phyloP scores from a whole-genome alignment of 805 yeast genomes.

The Wickerhamiella domercqiae region DNA sequence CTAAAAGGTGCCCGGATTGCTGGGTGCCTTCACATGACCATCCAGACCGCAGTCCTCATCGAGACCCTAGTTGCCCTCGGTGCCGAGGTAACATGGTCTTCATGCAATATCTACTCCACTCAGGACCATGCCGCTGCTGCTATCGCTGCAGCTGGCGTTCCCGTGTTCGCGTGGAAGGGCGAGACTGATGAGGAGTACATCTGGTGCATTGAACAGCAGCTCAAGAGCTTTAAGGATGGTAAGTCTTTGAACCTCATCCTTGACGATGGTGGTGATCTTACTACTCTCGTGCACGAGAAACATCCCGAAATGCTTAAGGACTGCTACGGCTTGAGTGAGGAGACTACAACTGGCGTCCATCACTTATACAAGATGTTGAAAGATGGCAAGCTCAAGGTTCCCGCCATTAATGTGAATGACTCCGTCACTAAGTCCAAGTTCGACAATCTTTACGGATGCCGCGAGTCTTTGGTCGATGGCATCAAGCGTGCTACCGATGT shows the following conservation, averaged over 20 bases:
- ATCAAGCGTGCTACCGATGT: constrained; percentile 99
- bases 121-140: constrained; percentile 99
- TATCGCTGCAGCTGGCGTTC: constrained; percentile 97
- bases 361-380: constrained; percentile 92
- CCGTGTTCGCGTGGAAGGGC: constrained; percentile 99
- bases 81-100: constrained; percentile 99
- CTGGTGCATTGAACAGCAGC: constrained; percentile 99
- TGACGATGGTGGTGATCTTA: constrained; percentile 99
- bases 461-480: constrained; percentile 97
- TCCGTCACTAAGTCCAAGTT: constrained; percentile 98
- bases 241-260: constrained; percentile 90
- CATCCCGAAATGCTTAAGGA: constrained; percentile 93
- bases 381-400: constrained; percentile 82
- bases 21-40: constrained; percentile 98
- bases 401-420: constrained; percentile 98
- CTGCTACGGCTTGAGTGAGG: constrained; percentile 95
- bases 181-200: constrained; percentile 98
- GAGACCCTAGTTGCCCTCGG: constrained; percentile 95
- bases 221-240: constrained; percentile 92
- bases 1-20: constrained; percentile 97
- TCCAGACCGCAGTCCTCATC: constrained; percentile 96
- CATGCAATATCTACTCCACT: constrained; percentile 98
- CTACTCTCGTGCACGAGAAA: constrained; percentile 90
- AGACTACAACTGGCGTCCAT: constrained; percentile 99
- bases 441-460: constrained; percentile 98